A percentile compares a stretch with the other conserved stretches of the same genome.
Evolutionary conservation across 306 rosid genomes (phyloP).

Genomic region (Rosa chinensis): DNA sequence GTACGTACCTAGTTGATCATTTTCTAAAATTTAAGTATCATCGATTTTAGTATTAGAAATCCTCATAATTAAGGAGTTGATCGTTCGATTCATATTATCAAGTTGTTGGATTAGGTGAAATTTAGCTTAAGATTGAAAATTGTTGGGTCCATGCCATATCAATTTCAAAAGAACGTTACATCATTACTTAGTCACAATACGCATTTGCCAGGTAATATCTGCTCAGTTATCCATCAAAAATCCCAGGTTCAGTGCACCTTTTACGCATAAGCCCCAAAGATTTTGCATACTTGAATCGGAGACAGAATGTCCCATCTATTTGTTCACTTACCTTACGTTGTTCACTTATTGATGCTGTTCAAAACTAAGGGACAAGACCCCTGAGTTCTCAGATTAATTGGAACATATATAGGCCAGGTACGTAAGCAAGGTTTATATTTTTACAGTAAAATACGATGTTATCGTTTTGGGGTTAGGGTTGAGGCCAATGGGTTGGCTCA

Average conservation of each 20-base stretch:
- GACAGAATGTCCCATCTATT: neutral
- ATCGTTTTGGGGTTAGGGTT: neutral
- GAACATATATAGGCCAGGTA: neutral
- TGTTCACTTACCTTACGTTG: neutral
- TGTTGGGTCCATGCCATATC: too few species aligned
- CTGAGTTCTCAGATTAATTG: neutral
- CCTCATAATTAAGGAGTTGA: too few species aligned
- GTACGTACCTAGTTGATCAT: too few species aligned
- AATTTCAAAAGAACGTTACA: neutral
- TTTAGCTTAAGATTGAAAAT: too few species aligned
- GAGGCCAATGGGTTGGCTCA: neutral
- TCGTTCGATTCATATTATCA: too few species aligned
- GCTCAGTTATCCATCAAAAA: neutral
- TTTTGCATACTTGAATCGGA: neutral
- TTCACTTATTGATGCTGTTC: neutral
- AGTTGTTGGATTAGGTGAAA: too few species aligned
- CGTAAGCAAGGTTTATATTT: neutral
- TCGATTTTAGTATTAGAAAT: too few species aligned
- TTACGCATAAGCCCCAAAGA: neutral
- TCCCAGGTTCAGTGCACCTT: neutral
- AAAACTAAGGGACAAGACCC: slow-evolving; percentile 6
- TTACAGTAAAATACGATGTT: neutral
- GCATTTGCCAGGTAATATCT: neutral
- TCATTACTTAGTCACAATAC: slow-evolving; percentile 8
- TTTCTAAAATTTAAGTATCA: too few species aligned